These are phyloP conservation scores for Aristolochia contorta DNA, from an alignment of 164 flowering plant species.

Conservation along the genomic window DNA sequence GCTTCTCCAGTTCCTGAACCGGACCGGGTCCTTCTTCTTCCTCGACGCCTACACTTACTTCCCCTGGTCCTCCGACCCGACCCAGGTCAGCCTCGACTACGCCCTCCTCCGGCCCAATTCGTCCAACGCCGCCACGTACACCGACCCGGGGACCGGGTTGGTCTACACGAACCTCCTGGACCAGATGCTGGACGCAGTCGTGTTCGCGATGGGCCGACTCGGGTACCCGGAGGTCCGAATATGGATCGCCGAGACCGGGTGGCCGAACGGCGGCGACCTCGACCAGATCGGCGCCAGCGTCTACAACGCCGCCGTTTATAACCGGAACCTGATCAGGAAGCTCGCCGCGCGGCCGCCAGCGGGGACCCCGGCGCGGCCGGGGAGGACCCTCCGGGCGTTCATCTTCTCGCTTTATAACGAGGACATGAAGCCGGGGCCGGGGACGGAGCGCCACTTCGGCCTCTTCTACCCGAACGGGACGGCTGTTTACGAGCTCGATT, in stretches of 20 bases:
- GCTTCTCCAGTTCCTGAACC: slow-evolving; percentile 58
- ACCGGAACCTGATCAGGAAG: slow-evolving; percentile 50
- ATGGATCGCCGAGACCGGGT: slow-evolving; percentile 76
- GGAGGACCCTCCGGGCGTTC: slow-evolving; percentile 41
- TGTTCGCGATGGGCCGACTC: slow-evolving; percentile 52
- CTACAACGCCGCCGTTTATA: slow-evolving; percentile 84
- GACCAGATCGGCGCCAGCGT: slow-evolving; percentile 75
- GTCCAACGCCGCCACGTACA: slow-evolving; percentile 22
- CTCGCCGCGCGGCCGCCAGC: slow-evolving; percentile 41
- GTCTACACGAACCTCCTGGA: slow-evolving; percentile 63
- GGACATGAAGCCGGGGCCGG: slow-evolving; percentile 68
- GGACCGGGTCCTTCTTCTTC: slow-evolving; percentile 76
- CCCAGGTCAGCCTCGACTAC: slow-evolving; percentile 47
- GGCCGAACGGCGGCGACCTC: slow-evolving; percentile 73
- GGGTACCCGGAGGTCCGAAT: slow-evolving; percentile 48
- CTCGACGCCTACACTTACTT: slow-evolving; percentile 77
- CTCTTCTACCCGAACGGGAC: slow-evolving; percentile 55
- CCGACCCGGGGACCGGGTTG: slow-evolving; percentile 50
- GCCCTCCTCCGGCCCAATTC: slow-evolving; percentile 36
- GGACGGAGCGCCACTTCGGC: slow-evolving; percentile 94
- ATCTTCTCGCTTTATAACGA: slow-evolving; percentile 73
- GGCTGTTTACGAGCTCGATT: slow-evolving; percentile 43
- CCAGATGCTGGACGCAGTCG: slow-evolving; percentile 73
- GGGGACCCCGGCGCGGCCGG: slow-evolving; percentile 86
- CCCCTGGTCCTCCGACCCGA: slow-evolving; percentile 51